A percentile compares a stretch with the other conserved stretches of the same genome.
Evolutionary conservation across 2,329 filamentous ascomycete genomes (phyloP).

Genomic region (Fusarium sp.): DNA sequence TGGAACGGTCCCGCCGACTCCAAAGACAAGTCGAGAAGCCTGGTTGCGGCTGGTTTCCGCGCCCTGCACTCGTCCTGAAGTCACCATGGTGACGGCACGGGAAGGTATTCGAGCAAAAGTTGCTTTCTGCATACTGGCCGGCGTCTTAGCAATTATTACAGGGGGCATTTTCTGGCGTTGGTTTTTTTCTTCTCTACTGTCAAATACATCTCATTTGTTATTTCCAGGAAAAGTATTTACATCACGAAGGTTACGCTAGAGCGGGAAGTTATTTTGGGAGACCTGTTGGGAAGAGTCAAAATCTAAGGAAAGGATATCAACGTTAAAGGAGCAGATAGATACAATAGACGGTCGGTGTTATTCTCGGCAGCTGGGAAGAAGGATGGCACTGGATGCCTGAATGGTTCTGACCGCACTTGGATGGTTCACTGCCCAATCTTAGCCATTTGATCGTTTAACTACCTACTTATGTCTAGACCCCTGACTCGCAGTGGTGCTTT

Average conservation of each 20-base stretch:
- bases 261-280: slow-evolving; percentile 18
- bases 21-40: slow-evolving; percentile 65
- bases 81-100: slow-evolving; percentile 3
- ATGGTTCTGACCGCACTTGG: slow-evolving; percentile 10
- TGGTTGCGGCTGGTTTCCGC: slow-evolving; percentile 69
- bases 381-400: slow-evolving; percentile 23
- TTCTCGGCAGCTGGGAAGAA: slow-evolving; percentile 21
- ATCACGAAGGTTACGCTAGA: slow-evolving; percentile 31
- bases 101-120: slow-evolving; percentile 21
- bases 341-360: slow-evolving; percentile 44
- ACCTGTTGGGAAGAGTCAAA: slow-evolving; percentile 32
- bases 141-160: slow-evolving; percentile 37
- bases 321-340: slow-evolving; percentile 23
- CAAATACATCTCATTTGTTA: slow-evolving; percentile 16
- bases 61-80: slow-evolving; percentile 59
- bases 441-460: slow-evolving; percentile 6
- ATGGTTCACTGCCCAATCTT: slow-evolving; percentile 26
- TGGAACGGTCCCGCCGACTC: slow-evolving; percentile 82
- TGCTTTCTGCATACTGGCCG: slow-evolving; percentile 31
- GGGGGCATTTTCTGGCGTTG: slow-evolving; percentile 34
- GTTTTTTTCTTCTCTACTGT: not conserved
- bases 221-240: slow-evolving; percentile 8
- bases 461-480: slow-evolving; percentile 8
- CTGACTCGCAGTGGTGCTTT: slow-evolving; percentile 9
- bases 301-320: slow-evolving; percentile 26